Evolutionary conservation across 2,329 filamentous ascomycete species (phyloP), one percentile per base, ranked within the genome.

Genomic region (Spiromastix sp.): DNA sequence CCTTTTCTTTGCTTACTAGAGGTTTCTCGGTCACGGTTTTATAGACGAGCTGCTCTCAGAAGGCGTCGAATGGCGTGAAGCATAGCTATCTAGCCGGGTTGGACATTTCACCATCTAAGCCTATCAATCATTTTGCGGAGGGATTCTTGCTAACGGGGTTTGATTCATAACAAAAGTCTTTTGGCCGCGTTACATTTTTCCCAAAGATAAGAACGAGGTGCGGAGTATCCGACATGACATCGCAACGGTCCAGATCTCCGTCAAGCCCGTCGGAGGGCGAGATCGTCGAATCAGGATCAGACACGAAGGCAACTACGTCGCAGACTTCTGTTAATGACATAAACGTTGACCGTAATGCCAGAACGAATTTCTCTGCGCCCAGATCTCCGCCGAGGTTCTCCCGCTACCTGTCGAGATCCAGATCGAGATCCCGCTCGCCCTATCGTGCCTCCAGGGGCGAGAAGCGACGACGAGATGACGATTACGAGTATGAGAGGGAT

Each of bases 311-410:
- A 91, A 83, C 81, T 84, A 80, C 63, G 64, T 69, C 81, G 79
- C 76, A 79, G 72, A 70, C 72, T 71, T 72, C 72, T 63, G 66
- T 74, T 72, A 76, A 79, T 74, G 73, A 77, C 80, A 79, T 68
- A 75, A 78, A 73, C 75, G 79, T 93, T 93, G 83, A 93, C 85
- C 82, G 81, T 76, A 77, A 71, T 72, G 74, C 81, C 82, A 93
- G 85, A 87, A 72, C 64, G 66, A 76, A 72, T 69, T 51, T 51
- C 50, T 53, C 61, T 49, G 52, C 56, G 44, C 54, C 54, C 38
- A 73, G 68, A 70, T 60, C 57, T 47, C 50, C 57, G 41, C 56
- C 64, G 49, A 72, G 73, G 54, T 57, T 64, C 54, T 65, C 61
- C 47, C 76, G 74, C 44, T 74, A 74, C 74, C n/a, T n/a, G 7